These are phyloP conservation scores for Rhodotorula sp. DNA, from an alignment of 1,284 basidiomycete genomes.

Conservation along the genomic window DNA sequence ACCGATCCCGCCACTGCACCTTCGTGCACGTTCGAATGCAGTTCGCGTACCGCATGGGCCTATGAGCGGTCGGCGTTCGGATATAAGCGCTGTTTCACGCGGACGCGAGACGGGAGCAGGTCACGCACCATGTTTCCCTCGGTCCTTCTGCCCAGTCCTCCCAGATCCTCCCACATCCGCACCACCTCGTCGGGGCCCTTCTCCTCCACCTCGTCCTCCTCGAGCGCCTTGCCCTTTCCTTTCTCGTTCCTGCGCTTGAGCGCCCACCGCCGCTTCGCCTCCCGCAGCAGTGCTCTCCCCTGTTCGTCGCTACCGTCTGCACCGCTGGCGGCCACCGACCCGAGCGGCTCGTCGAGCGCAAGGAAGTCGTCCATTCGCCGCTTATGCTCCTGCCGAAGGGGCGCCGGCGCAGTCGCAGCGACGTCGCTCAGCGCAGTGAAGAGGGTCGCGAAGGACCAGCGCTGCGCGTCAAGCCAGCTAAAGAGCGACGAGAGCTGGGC, in stretches of 20 bases:
- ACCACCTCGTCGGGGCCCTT: slow-evolving; percentile 26
- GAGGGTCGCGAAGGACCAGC: slow-evolving; percentile 28
- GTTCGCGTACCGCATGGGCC: slow-evolving; percentile 17
- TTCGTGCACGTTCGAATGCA: slow-evolving; percentile 13
- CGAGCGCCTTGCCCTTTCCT: not conserved
- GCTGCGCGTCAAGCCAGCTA: slow-evolving; percentile 19
- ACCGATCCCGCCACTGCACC: slow-evolving; percentile 19
- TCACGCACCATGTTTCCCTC: slow-evolving; percentile 7
- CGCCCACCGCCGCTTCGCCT: slow-evolving; percentile 6
- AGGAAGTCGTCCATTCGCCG: slow-evolving; percentile 26
- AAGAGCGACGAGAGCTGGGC: slow-evolving; percentile 18
- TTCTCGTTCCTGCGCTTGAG: not conserved
- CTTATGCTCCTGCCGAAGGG: slow-evolving; percentile 11
- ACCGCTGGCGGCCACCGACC: not conserved
- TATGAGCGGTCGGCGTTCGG: too few species aligned
- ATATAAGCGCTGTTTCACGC: too few species aligned
- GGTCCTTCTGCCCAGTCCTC: slow-evolving; percentile 6
- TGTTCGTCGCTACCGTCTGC: not conserved
- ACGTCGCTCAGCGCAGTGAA: slow-evolving; percentile 20
- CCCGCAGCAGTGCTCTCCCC: not conserved
- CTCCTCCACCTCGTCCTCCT: not conserved
- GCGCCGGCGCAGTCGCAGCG: not conserved
- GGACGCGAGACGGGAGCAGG: not conserved
- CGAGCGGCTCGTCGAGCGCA: slow-evolving; percentile 1
- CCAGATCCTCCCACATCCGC: slow-evolving; percentile 22